Percentiles rank a stretch among this genome's conserved stretches.
These are phyloP conservation scores for Mollisiaceae sp. DNA, from an alignment of 2,329 filamentous ascomycete genomes.

Conservation along the genomic window DNA sequence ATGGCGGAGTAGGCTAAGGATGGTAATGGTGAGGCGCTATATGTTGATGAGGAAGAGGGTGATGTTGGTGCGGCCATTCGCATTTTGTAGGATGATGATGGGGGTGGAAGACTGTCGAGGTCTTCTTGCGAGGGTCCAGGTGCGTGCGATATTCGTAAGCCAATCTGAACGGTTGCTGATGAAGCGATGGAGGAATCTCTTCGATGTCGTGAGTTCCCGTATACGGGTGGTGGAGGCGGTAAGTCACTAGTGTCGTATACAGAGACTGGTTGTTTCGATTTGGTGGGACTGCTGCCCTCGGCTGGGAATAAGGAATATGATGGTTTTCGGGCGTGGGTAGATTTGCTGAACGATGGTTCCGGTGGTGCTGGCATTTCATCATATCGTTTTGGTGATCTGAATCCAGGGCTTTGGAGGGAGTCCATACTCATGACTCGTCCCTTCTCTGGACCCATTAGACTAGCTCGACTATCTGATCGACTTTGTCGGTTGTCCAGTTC, in stretches of 20 bases:
- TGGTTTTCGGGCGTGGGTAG: conserved; percentile 31
- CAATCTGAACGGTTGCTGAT: conserved; percentile 73
- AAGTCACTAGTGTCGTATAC: conserved; percentile 41
- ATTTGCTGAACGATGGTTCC: conserved; percentile 9
- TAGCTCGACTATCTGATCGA: conserved; percentile 32
- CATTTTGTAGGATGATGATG: conserved; percentile 45
- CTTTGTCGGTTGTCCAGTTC: conserved; percentile 20
- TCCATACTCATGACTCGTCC: conserved; percentile 32
- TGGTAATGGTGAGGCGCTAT: conserved; percentile 14
- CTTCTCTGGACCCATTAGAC: conserved; percentile 37
- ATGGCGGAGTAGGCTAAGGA: conserved; percentile 24
- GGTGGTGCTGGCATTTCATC: conserved; percentile 17
- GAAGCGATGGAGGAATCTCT: conserved; percentile 68
- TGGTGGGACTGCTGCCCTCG: conserved; percentile 25
- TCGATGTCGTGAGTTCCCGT: conserved; percentile 39
- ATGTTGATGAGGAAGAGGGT: conserved; percentile 17
- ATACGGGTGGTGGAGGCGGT: conserved; percentile 34
- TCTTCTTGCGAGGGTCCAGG: conserved; percentile 32
- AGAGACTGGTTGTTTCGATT: conserved; percentile 30
- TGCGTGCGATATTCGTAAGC: conserved; percentile 66
- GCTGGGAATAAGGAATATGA: conserved; percentile 41
- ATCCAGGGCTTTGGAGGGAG: conserved; percentile 27
- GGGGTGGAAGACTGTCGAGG: conserved; percentile 29
- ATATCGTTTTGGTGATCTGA: conserved; percentile 24
- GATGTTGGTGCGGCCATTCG: conserved; percentile 12